Base-by-base conservation (phyloP, 768 basidiomycete genomes). In the Mycena kentingensis region DNA sequence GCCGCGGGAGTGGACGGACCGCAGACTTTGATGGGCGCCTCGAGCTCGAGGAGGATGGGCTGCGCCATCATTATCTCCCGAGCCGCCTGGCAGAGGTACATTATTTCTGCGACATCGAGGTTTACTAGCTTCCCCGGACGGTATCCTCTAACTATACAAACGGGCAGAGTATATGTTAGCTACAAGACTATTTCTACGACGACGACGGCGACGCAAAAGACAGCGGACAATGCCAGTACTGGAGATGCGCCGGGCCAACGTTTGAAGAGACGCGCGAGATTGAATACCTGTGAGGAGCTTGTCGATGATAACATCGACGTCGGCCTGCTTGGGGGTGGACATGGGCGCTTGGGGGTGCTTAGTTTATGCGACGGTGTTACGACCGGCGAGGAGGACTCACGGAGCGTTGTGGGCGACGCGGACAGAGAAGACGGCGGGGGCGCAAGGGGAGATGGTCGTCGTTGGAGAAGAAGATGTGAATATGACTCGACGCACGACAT, bases 1-100 rank as follows among this genome's bases (percentile, higher is more conserved):
- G 10, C 3, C 6, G 19, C 1, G 18, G 19, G 29, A 5, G 6
- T 12, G 10, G 18, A 46, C 45, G 28, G 4, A 52, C 51, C 51
- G 16, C 51, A 53, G 36, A 53, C 38, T 47, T 53, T 53, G 4
- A 50, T 36, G 26, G 49, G 49, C 26, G 49, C 49, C 39, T 50
- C 38, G 38, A 50, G 49, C 38, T 50, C 49, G 26, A 50, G 49
- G 27, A 50, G 49, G 38, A 42, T 50, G 22, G 49, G 49, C 28
- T 50, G 49, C 3, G 10, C 16, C 4, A 50, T 5, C 5, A 50
- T 29, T 5, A 50, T 22, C 27, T 42, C 49, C 4, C 49, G 37
- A 6, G 49, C 6, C 11, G 38, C 15, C 5, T 13, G 24, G 28
- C 49, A 50, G 8, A 50, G 49, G 39, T 50, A 50, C 19, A 4